Percentiles rank a stretch among this genome's conserved stretches.
These are phyloP conservation scores for Collybia nuda DNA, from an alignment of 768 basidiomycete species.

Conservation along the genomic window DNA sequence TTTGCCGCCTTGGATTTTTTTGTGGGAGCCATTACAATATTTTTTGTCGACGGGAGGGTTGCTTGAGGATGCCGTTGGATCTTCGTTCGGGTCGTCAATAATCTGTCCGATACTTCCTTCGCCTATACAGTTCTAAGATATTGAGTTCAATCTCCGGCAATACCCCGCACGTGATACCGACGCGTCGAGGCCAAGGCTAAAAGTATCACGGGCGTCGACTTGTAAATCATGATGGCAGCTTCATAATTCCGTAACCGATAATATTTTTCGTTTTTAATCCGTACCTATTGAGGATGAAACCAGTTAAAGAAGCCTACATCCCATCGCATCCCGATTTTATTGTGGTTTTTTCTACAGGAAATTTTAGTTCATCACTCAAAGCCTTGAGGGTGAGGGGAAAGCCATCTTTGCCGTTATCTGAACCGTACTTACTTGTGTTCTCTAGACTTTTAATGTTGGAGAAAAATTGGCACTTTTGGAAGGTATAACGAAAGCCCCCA, in stretches of 20 bases:
- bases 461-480: conserved; percentile 32
- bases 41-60: conserved; percentile 20
- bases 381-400: conserved; percentile 27
- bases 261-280: not conserved
- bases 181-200: too few relatives aligned
- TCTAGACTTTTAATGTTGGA: conserved; percentile 36
- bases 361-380: conserved; percentile 34
- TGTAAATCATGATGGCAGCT: not conserved
- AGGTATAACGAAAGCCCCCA: conserved; percentile 28
- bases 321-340: conserved; percentile 34
- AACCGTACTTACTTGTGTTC: not conserved
- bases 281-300: conserved; percentile 18
- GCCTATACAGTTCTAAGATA: conserved; percentile 30
- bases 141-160: conserved; percentile 27
- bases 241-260: not conserved
- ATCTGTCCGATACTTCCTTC: too few relatives aligned
- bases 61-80: conserved; percentile 7
- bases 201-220: not conserved
- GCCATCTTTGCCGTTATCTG: not conserved
- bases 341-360: conserved; percentile 35
- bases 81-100: not conserved
- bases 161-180: conserved; percentile 4
- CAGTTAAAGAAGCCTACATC: conserved; percentile 24
- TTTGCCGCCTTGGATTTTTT: conserved; percentile 96
- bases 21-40: conserved; percentile 78